phyloP scores from a whole-genome alignment of 2,329 filamentous ascomycete species.

The Neurospora sp. region DNA sequence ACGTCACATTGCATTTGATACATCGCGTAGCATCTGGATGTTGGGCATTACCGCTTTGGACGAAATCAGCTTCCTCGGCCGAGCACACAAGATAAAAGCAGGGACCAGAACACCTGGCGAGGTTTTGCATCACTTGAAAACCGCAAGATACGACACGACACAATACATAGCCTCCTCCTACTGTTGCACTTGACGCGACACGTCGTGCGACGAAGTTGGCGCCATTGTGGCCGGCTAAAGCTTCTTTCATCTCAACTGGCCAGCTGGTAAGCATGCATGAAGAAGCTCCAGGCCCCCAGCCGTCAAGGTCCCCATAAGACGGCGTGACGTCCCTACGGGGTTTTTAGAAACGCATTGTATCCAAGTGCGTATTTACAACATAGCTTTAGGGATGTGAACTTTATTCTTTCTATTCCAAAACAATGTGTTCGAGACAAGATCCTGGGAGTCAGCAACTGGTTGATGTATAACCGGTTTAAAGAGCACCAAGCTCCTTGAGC shows the following conservation, averaged over 20 bases:
- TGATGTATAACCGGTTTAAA: conserved; percentile 39
- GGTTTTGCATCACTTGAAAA: not conserved
- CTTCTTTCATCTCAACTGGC: not conserved
- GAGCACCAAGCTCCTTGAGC: conserved; percentile 89
- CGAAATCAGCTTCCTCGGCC: not conserved
- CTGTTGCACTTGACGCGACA: not conserved
- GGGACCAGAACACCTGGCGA: not conserved
- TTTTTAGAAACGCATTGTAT: not conserved
- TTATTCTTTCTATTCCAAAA: not conserved
- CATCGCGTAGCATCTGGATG: not conserved
- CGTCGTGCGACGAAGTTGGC: not conserved
- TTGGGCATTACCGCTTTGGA: not conserved
- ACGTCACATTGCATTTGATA: not conserved
- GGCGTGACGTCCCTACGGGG: not conserved
- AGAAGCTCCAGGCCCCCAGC: not conserved
- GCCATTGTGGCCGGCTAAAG: not conserved
- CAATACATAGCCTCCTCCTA: not conserved
- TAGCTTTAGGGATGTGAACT: not conserved
- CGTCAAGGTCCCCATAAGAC: not conserved
- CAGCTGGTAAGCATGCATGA: not conserved
- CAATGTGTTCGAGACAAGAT: not conserved
- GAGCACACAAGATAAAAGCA: not conserved
- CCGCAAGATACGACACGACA: not conserved
- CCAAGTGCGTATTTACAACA: not conserved
- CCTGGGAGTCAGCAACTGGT: not conserved